Base-by-base conservation (phyloP, 106 monocot species). In the Ottelia alismoides region DNA sequence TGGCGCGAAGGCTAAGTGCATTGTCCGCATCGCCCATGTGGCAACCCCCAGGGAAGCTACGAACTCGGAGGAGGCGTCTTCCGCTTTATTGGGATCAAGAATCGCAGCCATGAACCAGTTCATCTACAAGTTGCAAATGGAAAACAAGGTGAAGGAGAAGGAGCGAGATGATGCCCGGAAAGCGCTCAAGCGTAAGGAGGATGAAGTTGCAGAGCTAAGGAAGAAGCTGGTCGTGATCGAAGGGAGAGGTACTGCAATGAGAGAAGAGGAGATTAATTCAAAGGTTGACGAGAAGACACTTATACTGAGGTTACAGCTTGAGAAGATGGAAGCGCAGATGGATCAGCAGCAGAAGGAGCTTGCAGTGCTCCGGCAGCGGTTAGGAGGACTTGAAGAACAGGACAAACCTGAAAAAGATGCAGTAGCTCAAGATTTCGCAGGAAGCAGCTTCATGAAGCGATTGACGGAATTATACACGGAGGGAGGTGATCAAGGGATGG, bases 1-100 rank as follows among this genome's bases (percentile, higher is more conserved):
- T 53, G 96, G 96, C 9, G 96, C 96, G 9, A 98, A 98, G 53
- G 96, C 96, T 12, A 98, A 98, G 48, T 98, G 96, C 71, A 98
- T 98, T 24, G 72, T 90, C 49, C 89, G 96, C 16, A 74, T 55
- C n/a, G 79, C 96, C 52, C 78, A 98, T 27, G 69, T 74, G 53
- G 49, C 85, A 2, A 98, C 85, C 1, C 85, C 96, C 0, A 74
- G 64, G 56, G 78, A 78, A 12, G 71, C 58, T 22, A 23, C 28
- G 49, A 47, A 28, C 27, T 18, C 62, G 7, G 85, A 81, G 0
- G 29, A 12, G 30, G 43, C 62, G 12, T 76, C 81, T 4, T 57
- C 74, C 30, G 27, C 49, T 23, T 49, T 69, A 0, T 55, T 96
- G 24, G 69, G 66, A 27, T 78, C 89, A 26, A 82, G 81, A 56